These are phyloP conservation scores for Limonium bicolor DNA, from an alignment of 148 eudicot genomes.

Conservation along the genomic window DNA sequence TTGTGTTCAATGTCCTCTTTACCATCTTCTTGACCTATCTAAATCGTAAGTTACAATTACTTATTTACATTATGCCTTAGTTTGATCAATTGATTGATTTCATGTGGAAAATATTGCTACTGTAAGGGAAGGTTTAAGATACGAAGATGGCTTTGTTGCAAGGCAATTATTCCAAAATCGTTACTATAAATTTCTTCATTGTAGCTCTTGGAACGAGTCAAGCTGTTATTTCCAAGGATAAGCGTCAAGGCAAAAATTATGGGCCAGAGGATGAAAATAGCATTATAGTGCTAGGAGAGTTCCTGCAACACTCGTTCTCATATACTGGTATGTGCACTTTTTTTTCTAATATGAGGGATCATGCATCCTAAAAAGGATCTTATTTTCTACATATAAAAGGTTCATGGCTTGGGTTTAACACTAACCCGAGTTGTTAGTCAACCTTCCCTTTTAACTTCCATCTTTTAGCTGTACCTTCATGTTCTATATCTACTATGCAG, in stretches of 20 bases:
- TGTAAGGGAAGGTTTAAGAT: not conserved
- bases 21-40: conserved; percentile 71
- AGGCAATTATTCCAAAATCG: no score
- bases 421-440: no score
- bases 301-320: conserved; percentile 64
- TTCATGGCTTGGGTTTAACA: conserved; percentile 34
- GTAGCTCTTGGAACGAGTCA: conserved; percentile 66
- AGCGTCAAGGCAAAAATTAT: conserved; percentile 13
- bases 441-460: conserved; percentile 1
- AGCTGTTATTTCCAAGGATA: conserved; percentile 35
- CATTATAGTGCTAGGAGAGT: conserved; percentile 42
- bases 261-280: conserved; percentile 17
- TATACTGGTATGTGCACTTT: conserved; percentile 36
- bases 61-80: no score
- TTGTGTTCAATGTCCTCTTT: conserved; percentile 69
- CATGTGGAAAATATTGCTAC: no score
- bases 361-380: no score
- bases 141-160: not conserved
- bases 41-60: conserved; percentile 76
- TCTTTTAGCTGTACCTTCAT: not conserved
- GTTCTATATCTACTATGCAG: conserved; percentile 21
- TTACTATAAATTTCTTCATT: conserved; percentile 11
- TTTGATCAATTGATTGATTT: no score
- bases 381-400: no score
- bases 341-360: not conserved